Conservation (phyloP, 148 eudicot genomes). For the Mesembryanthemum crystallinum region DNA sequence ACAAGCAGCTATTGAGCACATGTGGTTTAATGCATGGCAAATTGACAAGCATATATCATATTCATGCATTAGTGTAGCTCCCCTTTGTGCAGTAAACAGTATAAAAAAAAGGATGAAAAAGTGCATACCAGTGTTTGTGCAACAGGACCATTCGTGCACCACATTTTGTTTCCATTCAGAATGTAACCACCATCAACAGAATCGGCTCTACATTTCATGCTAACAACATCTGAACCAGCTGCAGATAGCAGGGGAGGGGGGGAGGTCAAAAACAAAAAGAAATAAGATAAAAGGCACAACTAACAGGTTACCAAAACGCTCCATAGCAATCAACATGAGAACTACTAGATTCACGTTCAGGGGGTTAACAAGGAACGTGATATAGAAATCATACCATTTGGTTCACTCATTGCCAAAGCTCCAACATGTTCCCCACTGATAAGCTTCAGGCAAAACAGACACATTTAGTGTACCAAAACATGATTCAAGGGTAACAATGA, state of each 20-base stretch:
- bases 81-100: not conserved
- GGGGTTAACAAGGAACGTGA: not conserved
- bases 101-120: too few species aligned
- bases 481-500: not conserved
- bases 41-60: not conserved
- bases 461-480: constrained; percentile 11
- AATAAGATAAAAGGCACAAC: not conserved
- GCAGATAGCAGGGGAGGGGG: constrained; percentile 24
- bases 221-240: constrained; percentile 99
- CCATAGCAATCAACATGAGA: too few species aligned
- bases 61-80: not conserved
- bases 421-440: constrained; percentile 98
- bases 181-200: constrained; percentile 81
- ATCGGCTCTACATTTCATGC: constrained; percentile 99
- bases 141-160: constrained; percentile 98
- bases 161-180: constrained; percentile 96
- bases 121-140: constrained; percentile 83
- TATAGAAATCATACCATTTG: constrained; percentile 58
- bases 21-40: not conserved
- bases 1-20: not conserved
- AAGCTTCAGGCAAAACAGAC: constrained; percentile 44
- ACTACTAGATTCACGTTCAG: too few species aligned
- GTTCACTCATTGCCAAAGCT: constrained; percentile 99
- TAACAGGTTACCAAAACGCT: constrained; percentile 3
- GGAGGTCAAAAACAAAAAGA: not conserved